These are phyloP conservation scores for Venturia pyrina DNA, from an alignment of 2,329 filamentous ascomycete genomes.

Conservation along the genomic window DNA sequence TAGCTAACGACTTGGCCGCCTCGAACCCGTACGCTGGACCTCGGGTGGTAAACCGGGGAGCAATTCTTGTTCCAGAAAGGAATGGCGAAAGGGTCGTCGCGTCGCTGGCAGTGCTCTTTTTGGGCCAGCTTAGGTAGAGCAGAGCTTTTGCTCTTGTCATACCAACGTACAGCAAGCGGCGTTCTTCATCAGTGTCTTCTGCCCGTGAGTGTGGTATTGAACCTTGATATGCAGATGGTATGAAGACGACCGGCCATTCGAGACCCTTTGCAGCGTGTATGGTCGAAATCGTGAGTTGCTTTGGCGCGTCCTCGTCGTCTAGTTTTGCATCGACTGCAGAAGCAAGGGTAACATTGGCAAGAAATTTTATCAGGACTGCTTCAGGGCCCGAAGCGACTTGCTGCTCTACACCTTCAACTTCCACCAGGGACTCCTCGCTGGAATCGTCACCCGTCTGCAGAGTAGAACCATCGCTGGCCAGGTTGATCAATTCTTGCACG, in stretches of 20 bases:
- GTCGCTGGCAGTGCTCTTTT: conserved; percentile 53
- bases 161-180: conserved; percentile 82
- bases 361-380: conserved; percentile 64
- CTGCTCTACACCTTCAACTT: conserved; percentile 63
- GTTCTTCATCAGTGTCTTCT: conserved; percentile 79
- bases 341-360: conserved; percentile 84
- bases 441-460: conserved; percentile 30
- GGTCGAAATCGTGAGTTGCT: conserved; percentile 71
- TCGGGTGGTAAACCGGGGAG: conserved; percentile 44
- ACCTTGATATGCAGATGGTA: conserved; percentile 80
- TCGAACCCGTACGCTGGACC: conserved; percentile 60
- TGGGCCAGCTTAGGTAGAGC: conserved; percentile 74
- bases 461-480: conserved; percentile 61
- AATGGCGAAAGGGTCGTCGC: conserved; percentile 63
- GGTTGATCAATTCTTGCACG: conserved; percentile 73
- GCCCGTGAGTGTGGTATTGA: conserved; percentile 82
- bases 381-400: conserved; percentile 37
- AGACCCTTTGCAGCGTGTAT: conserved; percentile 94
- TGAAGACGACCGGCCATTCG: conserved; percentile 93
- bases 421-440: conserved; percentile 44
- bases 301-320: conserved; percentile 42
- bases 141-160: conserved; percentile 89
- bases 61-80: conserved; percentile 46
- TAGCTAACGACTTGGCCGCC: conserved; percentile 56
- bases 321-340: conserved; percentile 62